These are phyloP conservation scores for Linnemannia elongata DNA, from an alignment of 192 early-diverging fungal species.

Conservation along the genomic window DNA sequence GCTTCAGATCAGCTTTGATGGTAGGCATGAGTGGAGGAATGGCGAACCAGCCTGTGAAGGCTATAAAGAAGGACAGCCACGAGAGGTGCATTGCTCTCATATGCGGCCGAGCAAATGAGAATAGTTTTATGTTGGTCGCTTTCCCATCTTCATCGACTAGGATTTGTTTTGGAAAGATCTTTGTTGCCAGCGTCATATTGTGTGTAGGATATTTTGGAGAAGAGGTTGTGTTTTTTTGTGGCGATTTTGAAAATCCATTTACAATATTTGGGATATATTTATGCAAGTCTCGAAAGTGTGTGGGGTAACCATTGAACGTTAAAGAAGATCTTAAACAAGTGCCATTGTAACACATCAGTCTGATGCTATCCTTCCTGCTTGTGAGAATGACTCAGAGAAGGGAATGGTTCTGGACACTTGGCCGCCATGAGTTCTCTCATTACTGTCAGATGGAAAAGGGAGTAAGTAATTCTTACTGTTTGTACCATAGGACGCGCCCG, in stretches of 20 bases:
- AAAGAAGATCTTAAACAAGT: too few species aligned
- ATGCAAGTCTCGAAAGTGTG: neutral
- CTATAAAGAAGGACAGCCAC: conserved; percentile 60
- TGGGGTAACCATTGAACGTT: too few species aligned
- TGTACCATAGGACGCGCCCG: neutral
- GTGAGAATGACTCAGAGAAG: neutral
- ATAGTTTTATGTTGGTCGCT: conserved; percentile 55
- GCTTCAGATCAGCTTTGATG: conserved; percentile 66
- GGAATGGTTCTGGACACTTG: neutral
- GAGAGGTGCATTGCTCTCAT: conserved; percentile 54
- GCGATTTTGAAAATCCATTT: neutral
- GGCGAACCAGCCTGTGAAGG: conserved; percentile 72
- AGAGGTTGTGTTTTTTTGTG: neutral
- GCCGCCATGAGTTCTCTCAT: neutral
- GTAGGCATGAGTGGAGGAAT: conserved; percentile 69
- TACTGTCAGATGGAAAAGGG: neutral
- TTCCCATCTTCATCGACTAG: conserved; percentile 48
- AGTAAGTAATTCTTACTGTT: neutral
- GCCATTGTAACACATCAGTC: neutral
- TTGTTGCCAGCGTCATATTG: conserved; percentile 26
- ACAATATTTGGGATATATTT: conserved; percentile 4
- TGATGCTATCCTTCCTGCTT: neutral
- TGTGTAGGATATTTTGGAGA: neutral
- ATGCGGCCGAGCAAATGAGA: conserved; percentile 46
- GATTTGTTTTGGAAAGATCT: conserved; percentile 39